Percentiles rank a stretch among this genome's conserved stretches.
phyloP scores from a whole-genome alignment of 164 flowering plant genomes.

The Piper betle region DNA sequence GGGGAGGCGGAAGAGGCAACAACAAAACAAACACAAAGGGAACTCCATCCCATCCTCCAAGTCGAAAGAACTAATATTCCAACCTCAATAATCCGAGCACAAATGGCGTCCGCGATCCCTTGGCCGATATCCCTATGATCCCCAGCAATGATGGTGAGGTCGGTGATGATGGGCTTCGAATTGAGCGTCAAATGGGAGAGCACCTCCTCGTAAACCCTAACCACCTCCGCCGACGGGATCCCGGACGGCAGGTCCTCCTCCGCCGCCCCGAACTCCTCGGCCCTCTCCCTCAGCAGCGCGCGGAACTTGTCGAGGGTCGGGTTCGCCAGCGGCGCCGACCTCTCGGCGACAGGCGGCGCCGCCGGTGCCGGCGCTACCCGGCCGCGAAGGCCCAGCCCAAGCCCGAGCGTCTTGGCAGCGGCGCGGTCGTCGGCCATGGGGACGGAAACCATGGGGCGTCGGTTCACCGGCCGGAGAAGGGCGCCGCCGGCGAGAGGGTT shows the following conservation, averaged over 20 bases:
- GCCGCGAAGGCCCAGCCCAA: no score
- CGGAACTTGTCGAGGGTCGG: background rate
- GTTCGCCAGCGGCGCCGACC: background rate
- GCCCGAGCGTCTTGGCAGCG: no score
- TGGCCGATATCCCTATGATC: conserved; percentile 55
- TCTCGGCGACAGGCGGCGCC: no score
- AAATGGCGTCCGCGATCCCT: conserved; percentile 80
- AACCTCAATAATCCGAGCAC: conserved; percentile 79
- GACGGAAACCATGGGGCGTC: no score
- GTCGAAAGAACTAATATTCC: background rate
- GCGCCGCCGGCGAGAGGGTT: no score
- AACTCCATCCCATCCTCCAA: no score
- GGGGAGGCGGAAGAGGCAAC: background rate
- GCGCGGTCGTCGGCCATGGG: no score
- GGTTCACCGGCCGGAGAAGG: no score
- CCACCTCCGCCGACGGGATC: conserved; percentile 42
- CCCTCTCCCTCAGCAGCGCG: background rate
- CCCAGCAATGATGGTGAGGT: conserved; percentile 88
- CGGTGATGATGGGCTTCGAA: conserved; percentile 92
- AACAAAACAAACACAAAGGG: no score
- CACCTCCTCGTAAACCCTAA: conserved; percentile 47
- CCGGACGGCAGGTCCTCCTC: conserved; percentile 3
- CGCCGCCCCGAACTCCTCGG: background rate
- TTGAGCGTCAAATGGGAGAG: conserved; percentile 56
- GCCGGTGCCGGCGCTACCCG: no score